Percentiles rank a stretch among this genome's conserved stretches.
phyloP scores from a whole-genome alignment of 2,329 filamentous ascomycete species.

The Malbranchea zuffiana region DNA sequence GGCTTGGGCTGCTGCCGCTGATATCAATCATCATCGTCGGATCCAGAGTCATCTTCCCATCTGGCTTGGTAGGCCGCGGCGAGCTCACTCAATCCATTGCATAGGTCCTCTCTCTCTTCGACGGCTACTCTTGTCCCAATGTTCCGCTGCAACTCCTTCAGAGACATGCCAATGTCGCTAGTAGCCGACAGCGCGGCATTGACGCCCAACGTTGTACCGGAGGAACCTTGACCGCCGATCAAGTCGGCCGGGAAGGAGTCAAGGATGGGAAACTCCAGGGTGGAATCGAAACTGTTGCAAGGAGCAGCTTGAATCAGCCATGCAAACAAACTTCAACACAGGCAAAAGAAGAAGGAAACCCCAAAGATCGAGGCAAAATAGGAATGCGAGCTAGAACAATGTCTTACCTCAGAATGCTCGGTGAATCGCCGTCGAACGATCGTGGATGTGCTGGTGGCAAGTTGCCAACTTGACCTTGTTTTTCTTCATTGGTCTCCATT shows the following conservation, averaged over 20 bases:
- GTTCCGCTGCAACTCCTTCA: slow-evolving; percentile 55
- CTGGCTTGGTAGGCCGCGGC: slow-evolving; percentile 82
- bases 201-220: slow-evolving; percentile 36
- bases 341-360: background rate
- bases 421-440: background rate
- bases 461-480: slow-evolving; percentile 6
- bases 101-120: slow-evolving; percentile 74
- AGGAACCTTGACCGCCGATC: slow-evolving; percentile 40
- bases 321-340: slow-evolving; percentile 1
- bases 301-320: slow-evolving; percentile 3
- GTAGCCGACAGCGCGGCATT: slow-evolving; percentile 59
- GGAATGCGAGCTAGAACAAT: background rate
- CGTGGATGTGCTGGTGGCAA: slow-evolving; percentile 1
- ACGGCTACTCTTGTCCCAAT: slow-evolving; percentile 52
- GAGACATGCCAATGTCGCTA: slow-evolving; percentile 56
- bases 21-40: slow-evolving; percentile 36
- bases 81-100: slow-evolving; percentile 69
- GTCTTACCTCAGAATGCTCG: slow-evolving; percentile 6
- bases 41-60: slow-evolving; percentile 59
- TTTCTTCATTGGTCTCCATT: background rate
- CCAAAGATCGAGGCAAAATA: background rate
- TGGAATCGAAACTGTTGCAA: slow-evolving; percentile 25
- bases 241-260: slow-evolving; percentile 72
- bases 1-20: no score
- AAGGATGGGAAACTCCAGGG: slow-evolving; percentile 61